These are phyloP conservation scores for Sporothrix pseudoabietina DNA, from an alignment of 2,329 filamentous ascomycete species.

Conservation along the genomic window DNA sequence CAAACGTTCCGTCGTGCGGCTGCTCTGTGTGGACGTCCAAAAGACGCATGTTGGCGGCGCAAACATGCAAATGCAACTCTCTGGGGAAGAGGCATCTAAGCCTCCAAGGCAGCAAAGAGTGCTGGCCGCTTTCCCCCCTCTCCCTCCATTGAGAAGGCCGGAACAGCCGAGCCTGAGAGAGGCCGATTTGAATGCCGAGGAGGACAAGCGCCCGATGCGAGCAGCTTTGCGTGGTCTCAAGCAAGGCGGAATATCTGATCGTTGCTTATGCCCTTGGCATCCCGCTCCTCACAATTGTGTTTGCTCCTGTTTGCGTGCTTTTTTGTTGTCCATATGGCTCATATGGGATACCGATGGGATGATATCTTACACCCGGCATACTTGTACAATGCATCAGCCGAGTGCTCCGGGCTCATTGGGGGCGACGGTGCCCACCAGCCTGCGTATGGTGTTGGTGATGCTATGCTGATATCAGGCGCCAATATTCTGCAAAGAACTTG, in stretches of 20 bases:
- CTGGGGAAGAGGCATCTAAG: not conserved
- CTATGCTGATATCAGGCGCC: not conserved
- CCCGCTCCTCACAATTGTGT: not conserved
- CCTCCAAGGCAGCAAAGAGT: not conserved
- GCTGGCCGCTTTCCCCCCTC: too few species aligned
- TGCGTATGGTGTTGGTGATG: not conserved
- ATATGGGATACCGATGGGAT: not conserved
- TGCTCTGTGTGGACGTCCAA: slow-evolving; percentile 11
- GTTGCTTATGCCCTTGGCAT: not conserved
- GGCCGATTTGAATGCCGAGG: slow-evolving; percentile 5
- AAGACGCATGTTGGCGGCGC: slow-evolving; percentile 19
- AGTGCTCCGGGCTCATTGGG: slow-evolving; percentile 12
- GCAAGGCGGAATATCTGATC: not conserved
- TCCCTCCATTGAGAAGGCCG: not conserved
- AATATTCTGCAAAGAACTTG: not conserved
- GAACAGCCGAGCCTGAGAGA: not conserved
- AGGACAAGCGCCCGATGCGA: not conserved
- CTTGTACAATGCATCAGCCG: not conserved
- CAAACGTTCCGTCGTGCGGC: slow-evolving; percentile 6
- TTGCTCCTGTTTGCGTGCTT: not conserved
- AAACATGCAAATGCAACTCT: slow-evolving; percentile 8
- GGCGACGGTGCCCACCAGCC: not conserved
- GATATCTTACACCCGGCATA: slow-evolving; percentile 1
- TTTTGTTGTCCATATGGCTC: not conserved
- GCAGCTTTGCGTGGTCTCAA: not conserved